A percentile compares a stretch with the other conserved stretches of the same genome.
These are phyloP conservation scores for Aspergillus pseudoterreus DNA, from an alignment of 2,329 filamentous ascomycete species.

Conservation along the genomic window DNA sequence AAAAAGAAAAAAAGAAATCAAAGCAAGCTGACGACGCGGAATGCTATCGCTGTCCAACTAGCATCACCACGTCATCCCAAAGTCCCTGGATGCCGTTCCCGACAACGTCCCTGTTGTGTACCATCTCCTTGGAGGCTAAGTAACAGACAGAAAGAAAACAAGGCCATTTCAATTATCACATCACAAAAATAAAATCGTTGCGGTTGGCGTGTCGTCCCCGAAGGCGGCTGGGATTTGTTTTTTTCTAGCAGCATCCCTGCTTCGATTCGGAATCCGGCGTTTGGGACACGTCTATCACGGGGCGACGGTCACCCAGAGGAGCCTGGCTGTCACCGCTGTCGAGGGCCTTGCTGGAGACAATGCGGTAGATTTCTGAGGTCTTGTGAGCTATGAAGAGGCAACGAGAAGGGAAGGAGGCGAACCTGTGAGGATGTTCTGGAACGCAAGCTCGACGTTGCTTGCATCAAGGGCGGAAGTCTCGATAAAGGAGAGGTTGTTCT, in stretches of 20 bases:
- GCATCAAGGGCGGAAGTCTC: slow-evolving; percentile 98
- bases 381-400: slow-evolving; percentile 1
- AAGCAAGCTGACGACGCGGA: slow-evolving; percentile 15
- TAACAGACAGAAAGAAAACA: slow-evolving; percentile 35
- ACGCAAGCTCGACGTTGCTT: slow-evolving; percentile 97
- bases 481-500: slow-evolving; percentile 98
- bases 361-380: slow-evolving; percentile 89
- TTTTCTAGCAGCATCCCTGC: slow-evolving; percentile 43
- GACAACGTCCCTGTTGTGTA: slow-evolving; percentile 31
- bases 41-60: slow-evolving; percentile 20
- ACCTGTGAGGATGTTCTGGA: slow-evolving; percentile 98
- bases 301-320: slow-evolving; percentile 73
- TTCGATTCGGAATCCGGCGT: slow-evolving; percentile 75
- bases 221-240: slow-evolving; percentile 8
- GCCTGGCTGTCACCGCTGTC: slow-evolving; percentile 83
- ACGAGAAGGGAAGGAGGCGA: slow-evolving; percentile 1
- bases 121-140: slow-evolving; percentile 32
- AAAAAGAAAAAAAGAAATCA: slow-evolving; percentile 14
- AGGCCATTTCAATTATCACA: slow-evolving; percentile 36
- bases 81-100: slow-evolving; percentile 23
- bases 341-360: slow-evolving; percentile 95
- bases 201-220: slow-evolving; percentile 26
- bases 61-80: slow-evolving; percentile 22
- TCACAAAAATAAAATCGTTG: slow-evolving; percentile 37
- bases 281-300: slow-evolving; percentile 80